A percentile compares a stretch with the other conserved stretches of the same genome.
These are phyloP conservation scores for Euphorbia celastroides DNA, from an alignment of 441 rosid genomes.

Conservation along the genomic window DNA sequence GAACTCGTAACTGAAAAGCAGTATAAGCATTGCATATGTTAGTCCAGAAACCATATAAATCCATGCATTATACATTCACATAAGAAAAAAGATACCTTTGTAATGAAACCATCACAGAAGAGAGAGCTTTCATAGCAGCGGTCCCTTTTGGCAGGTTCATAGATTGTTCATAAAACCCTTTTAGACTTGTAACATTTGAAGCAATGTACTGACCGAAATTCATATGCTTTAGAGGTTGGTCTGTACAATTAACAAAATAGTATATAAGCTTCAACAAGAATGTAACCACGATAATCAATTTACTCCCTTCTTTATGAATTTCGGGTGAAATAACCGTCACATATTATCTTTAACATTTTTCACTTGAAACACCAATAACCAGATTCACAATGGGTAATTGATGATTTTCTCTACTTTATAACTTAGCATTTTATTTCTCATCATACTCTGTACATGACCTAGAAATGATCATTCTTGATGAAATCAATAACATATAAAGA, in stretches of 20 bases:
- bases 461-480: background rate
- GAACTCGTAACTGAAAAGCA: constrained; percentile 70
- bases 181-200: constrained; percentile 67
- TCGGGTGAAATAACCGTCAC: background rate
- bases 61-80: background rate
- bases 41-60: constrained; percentile 12
- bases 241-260: constrained; percentile 43
- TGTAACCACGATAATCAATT: background rate
- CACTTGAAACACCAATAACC: background rate
- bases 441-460: background rate
- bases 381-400: constrained; percentile 3
- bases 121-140: constrained; percentile 58
- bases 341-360: background rate
- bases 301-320: background rate
- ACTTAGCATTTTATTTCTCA: background rate
- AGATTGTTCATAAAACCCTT: constrained; percentile 44
- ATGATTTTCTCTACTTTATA: background rate
- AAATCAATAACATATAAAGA: background rate
- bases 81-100: constrained; percentile 38
- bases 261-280: constrained; percentile 19
- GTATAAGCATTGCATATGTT: constrained; percentile 11
- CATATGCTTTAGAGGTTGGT: constrained; percentile 62
- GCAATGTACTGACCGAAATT: constrained; percentile 56
- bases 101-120: constrained; percentile 67
- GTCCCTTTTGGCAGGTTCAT: constrained; percentile 42